Conservation (phyloP, 345 rosid genomes). For the Bruguiera gymnorhiza region DNA sequence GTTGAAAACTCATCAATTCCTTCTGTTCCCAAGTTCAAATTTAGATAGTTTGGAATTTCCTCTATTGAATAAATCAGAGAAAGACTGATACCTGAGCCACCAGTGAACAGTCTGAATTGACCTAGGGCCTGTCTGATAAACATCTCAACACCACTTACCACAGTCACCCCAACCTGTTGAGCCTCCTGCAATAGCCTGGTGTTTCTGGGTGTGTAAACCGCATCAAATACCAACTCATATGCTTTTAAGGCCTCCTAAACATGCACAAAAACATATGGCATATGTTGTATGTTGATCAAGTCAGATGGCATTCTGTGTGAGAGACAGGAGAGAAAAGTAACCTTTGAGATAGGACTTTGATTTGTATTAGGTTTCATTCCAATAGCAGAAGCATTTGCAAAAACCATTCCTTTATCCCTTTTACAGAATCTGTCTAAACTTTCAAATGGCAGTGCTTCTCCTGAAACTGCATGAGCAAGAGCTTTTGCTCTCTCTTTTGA, state of each 20-base stretch:
- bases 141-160: conserved; percentile 62
- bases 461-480: conserved; percentile 48
- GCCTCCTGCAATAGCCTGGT: conserved; percentile 54
- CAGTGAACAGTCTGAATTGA: conserved; percentile 61
- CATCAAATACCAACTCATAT: conserved; percentile 52
- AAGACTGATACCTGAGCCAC: conserved; percentile 11
- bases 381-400: conserved; percentile 59
- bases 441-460: conserved; percentile 41
- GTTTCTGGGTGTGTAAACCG: conserved; percentile 55
- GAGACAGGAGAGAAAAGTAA: conserved; percentile 2
- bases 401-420: conserved; percentile 45
- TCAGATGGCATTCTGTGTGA: not conserved
- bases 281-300: not conserved
- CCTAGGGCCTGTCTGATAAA: conserved; percentile 58
- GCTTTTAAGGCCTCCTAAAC: conserved; percentile 33
- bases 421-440: conserved; percentile 39
- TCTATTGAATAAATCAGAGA: not conserved
- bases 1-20: not conserved
- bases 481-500: conserved; percentile 47
- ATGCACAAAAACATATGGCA: not conserved
- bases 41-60: no score
- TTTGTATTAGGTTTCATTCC: conserved; percentile 59
- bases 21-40: not conserved
- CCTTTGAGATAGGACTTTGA: conserved; percentile 50
- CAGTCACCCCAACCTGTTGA: conserved; percentile 47